Evolutionary conservation across 2,329 filamentous ascomycete genomes (phyloP).

Genomic region (Xylariomycetidae sp.): DNA sequence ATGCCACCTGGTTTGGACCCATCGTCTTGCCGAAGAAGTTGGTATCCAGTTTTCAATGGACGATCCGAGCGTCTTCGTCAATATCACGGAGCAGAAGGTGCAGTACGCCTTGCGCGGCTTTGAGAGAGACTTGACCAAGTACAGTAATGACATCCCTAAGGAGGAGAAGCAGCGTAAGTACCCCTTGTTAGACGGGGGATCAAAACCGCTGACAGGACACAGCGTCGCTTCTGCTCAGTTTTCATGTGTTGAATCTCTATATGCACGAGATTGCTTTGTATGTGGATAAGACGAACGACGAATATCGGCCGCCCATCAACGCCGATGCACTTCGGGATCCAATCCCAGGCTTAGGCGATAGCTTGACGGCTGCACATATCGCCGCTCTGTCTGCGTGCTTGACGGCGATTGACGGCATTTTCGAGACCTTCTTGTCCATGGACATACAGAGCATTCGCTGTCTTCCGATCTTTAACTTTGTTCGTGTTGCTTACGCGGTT

Average conservation of each 20-base stretch:
- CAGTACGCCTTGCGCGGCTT: constrained; percentile 61
- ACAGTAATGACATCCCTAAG: constrained; percentile 46
- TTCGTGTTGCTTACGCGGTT: constrained; percentile 64
- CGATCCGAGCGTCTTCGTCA: constrained; percentile 48
- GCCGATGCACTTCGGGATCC: constrained; percentile 38
- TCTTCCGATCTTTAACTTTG: constrained; percentile 64
- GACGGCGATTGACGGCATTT: constrained; percentile 57
- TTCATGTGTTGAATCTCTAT: constrained; percentile 62
- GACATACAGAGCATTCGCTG: constrained; percentile 53
- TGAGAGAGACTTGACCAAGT: constrained; percentile 57
- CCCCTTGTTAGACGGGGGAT: not conserved
- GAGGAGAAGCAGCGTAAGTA: constrained; percentile 52
- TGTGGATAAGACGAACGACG: constrained; percentile 52
- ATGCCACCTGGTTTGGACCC: constrained; percentile 53
- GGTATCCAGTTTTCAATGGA: constrained; percentile 61
- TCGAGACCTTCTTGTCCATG: constrained; percentile 59
- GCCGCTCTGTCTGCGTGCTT: constrained; percentile 63
- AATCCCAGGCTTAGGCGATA: constrained; percentile 32
- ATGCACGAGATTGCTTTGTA: constrained; percentile 73
- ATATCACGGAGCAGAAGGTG: constrained; percentile 56
- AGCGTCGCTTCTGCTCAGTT: constrained; percentile 59
- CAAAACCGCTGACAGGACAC: constrained; percentile 12
- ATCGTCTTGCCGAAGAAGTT: constrained; percentile 62
- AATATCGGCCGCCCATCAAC: constrained; percentile 35
- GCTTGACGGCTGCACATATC: constrained; percentile 53